phyloP scores from a whole-genome alignment of 2,329 filamentous ascomycete genomes.

The Aspergillus fructus region DNA sequence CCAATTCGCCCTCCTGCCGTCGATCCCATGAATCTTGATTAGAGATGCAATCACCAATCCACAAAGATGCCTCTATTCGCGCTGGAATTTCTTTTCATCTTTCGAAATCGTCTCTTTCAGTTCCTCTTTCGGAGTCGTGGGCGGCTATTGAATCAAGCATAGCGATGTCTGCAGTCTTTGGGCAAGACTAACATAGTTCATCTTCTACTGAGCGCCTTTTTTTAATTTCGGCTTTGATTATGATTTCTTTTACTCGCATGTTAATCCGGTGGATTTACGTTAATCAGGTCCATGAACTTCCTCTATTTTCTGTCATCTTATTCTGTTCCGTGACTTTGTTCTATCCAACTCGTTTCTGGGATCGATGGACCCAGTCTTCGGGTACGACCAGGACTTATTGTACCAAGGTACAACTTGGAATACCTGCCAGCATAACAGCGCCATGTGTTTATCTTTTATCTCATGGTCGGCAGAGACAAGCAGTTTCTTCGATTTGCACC shows the following conservation, averaged over 20 bases:
- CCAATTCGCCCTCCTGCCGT: neutral
- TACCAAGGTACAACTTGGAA: neutral
- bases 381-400: neutral
- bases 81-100: neutral
- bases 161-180: conserved; percentile 4
- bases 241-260: neutral
- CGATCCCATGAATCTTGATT: neutral
- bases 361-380: neutral
- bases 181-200: neutral
- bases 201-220: neutral
- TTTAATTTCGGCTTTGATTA: neutral
- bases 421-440: neutral
- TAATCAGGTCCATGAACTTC: neutral
- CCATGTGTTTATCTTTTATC: neutral
- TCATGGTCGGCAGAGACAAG: neutral
- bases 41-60: neutral
- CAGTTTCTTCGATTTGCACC: neutral
- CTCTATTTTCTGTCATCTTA: neutral
- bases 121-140: neutral
- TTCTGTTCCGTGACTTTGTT: neutral
- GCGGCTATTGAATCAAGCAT: conserved; percentile 1
- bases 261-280: neutral
- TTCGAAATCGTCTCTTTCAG: neutral
- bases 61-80: neutral
- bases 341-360: neutral